Evolutionary conservation across 495 filamentous ascomycete species (phyloP), one percentile per base, ranked within the genome.

Genomic region (Xylaria curta): DNA sequence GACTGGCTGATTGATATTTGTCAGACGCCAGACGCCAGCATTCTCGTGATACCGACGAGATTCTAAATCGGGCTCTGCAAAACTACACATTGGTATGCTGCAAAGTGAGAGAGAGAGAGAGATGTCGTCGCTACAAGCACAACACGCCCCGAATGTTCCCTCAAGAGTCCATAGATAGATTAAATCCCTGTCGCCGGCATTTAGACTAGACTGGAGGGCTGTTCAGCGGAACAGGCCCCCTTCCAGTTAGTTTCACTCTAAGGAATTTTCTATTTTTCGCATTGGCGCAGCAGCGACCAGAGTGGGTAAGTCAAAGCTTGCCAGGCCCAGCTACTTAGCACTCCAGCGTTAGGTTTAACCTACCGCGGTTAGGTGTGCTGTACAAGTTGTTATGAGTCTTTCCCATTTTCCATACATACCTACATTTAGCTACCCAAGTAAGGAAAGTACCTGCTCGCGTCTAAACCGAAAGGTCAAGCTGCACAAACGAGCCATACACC

Each of bases 221-320:
- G 49, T 67, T 56, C 47, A 54, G 21, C 65, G 49, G 65, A 67
- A 56, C 65, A 28, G 65, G 47, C 33, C 65, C 28, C 64, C 42
- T 40, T 67, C 21, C 0, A 31, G 65, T 49, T 67, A 67, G 65
- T 49, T n/a, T 17, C 13, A 1, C 36, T 63, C 60, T 63, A 26
- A 10, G 5, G 38, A 38, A 36, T 44, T 63, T 63, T 63, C 65
- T 67, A 67, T 67, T 67, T 67, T 53, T 56, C 42, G 65, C 65
- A 56, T 67, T 67, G 65, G 65, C 65, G 65, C 65, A 67, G 65
- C 49, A 42, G 31, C n/a, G 24, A 19, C 28, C 26, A 12, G 46
- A 28, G 46, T 49, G 62, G 26, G 24, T 64, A 64, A 38, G 60
- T 33, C 54, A 36, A 5, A 33, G 58, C 58, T 60, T 60, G 31